These are phyloP conservation scores for Fagopyrum tataricum DNA, from an alignment of 148 eudicot genomes.

Conservation along the genomic window DNA sequence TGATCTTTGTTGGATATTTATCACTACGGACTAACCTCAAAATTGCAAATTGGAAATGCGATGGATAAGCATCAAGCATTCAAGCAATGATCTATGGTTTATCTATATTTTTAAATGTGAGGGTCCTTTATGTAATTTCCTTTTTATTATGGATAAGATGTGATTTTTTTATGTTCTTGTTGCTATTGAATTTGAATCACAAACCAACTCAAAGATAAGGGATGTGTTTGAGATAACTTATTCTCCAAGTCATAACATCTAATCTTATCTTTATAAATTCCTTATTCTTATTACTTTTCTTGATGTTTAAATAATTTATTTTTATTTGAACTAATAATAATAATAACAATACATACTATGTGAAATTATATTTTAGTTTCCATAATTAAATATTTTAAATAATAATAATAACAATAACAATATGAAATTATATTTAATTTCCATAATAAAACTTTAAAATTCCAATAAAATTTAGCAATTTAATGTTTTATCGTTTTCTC, in stretches of 20 bases:
- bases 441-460: neutral
- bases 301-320: too few species aligned
- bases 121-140: neutral
- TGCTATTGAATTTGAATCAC: neutral
- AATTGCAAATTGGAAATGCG: neutral
- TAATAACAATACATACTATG: too few species aligned
- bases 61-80: conserved; percentile 8
- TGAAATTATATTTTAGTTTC: neutral
- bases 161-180: neutral
- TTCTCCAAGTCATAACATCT: neutral
- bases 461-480: neutral
- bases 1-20: too few species aligned
- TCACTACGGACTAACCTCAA: too few species aligned
- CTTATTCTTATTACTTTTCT: too few species aligned
- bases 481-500: neutral
- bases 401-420: neutral
- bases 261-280: neutral
- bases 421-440: neutral
- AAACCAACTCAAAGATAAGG: neutral
- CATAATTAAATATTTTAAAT: neutral
- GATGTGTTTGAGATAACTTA: too few species aligned
- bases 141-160: conserved; percentile 7
- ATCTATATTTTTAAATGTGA: neutral
- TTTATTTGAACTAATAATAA: too few species aligned
- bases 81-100: neutral